Conservation (phyloP, 306 rosid species). For the Quercus alba region DNA sequence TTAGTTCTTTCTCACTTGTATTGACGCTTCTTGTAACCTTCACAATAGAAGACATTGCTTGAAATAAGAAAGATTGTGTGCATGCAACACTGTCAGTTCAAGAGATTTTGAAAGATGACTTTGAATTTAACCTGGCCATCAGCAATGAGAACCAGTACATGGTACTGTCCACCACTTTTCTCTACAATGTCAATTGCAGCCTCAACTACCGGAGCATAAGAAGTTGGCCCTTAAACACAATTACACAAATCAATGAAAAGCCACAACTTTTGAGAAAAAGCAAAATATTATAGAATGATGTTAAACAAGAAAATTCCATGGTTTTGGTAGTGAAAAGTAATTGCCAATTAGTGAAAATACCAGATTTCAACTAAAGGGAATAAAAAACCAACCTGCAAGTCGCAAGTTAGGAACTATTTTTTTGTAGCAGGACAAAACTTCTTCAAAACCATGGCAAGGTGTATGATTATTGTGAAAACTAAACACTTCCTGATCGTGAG, state of each 20-base stretch:
- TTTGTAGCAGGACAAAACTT: slow-evolving; percentile 77
- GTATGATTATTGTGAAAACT: slow-evolving; percentile 82
- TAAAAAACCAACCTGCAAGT: slow-evolving; percentile 58
- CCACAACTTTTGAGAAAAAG: not conserved
- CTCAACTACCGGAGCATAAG: slow-evolving; percentile 77
- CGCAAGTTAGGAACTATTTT: slow-evolving; percentile 60
- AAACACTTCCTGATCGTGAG: slow-evolving; percentile 81
- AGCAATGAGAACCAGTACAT: slow-evolving; percentile 77
- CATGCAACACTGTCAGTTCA: not conserved
- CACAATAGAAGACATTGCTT: slow-evolving; percentile 14
- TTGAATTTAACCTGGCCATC: slow-evolving; percentile 73
- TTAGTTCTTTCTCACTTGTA: slow-evolving; percentile 43
- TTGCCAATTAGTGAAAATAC: not conserved
- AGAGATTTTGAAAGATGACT: not conserved
- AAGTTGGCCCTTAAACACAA: slow-evolving; percentile 78
- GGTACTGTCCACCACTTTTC: slow-evolving; percentile 80
- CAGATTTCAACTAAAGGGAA: not conserved
- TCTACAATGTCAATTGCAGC: slow-evolving; percentile 89
- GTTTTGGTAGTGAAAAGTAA: too few relatives aligned
- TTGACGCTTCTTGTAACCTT: slow-evolving; percentile 73
- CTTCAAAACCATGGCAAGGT: slow-evolving; percentile 87
- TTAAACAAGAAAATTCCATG: not conserved
- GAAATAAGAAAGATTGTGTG: slow-evolving; percentile 1
- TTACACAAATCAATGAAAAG: slow-evolving; percentile 20
- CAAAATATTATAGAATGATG: not conserved